Evolutionary conservation across 2,329 filamentous ascomycete species (phyloP), one percentile per base, ranked within the genome.

Genomic region (Metarhizium robertsii): DNA sequence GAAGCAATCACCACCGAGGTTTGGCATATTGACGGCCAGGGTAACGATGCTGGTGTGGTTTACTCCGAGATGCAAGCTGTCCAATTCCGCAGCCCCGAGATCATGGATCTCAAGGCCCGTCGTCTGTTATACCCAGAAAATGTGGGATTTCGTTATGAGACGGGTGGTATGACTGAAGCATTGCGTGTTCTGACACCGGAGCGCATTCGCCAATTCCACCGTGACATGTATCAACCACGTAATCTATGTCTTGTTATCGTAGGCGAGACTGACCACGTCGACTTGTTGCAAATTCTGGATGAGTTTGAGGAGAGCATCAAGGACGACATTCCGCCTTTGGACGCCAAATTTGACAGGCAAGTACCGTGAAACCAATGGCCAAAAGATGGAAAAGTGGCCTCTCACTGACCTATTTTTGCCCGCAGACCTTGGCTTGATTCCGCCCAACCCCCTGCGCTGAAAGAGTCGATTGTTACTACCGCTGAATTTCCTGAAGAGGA

Each of bases 11-110:
- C 92, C 61, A 99, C 94, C 2, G 94, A 99, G 70, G 94, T 99
- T 2, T 91, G 96, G 74, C 94, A 99, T 68, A 83, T 99, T 55
- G 90, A 99, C 67, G 92, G 90, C 16, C 84, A 89, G 61, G 94
- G 94, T 55, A 88, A 97, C 60, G 94, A 99, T 78, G 94, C 94
- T 46, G 94, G 91, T 59, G 92, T 96, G 1, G 94, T 99, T 8
- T 99, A 99, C 72, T 96, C 92, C 0, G 94, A 99, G 72, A 99
- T 99, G 94, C 94, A 99, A 72, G 94, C 86, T 29, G 85, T 96
- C 2, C 88, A 97, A 67, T 95, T 95, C 67, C 86, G 84, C 53
- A 85, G 88, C 61, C 77, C 79, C 7, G 90, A 96, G 68, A 82
- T 97, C 57, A 96, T 97, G 81, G 90, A 96, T 60, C 77, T 96